Evolutionary conservation across 2,329 filamentous ascomycete species (phyloP).

Genomic region (Ophiostoma piceae): DNA sequence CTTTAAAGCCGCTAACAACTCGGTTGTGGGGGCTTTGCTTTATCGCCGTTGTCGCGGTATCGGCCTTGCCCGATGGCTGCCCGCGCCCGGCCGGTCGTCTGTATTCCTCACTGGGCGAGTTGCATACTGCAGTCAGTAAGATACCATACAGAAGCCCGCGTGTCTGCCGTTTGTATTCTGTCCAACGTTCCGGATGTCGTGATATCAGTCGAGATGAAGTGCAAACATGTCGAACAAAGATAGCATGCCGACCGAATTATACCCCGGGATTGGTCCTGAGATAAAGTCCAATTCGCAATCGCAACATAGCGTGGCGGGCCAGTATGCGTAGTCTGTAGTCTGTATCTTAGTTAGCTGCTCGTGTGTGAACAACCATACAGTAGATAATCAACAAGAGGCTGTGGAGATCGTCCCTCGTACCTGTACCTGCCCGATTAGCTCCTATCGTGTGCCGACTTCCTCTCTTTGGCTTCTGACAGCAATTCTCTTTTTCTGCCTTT

Average conservation of each 20-base stretch:
- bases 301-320: neutral
- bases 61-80: constrained; percentile 22
- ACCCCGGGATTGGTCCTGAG: neutral
- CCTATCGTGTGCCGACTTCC: constrained; percentile 7
- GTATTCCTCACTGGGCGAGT: neutral
- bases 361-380: neutral
- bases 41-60: constrained; percentile 19
- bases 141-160: neutral
- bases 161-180: neutral
- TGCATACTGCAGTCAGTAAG: too few species aligned
- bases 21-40: neutral
- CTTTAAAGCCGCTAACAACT: neutral
- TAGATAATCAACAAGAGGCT: neutral
- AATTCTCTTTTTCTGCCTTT: neutral
- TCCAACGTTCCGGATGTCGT: neutral
- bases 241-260: neutral
- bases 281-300: neutral
- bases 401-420: constrained; percentile 11
- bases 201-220: neutral
- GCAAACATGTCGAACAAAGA: neutral
- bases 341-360: neutral
- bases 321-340: too few species aligned
- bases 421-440: constrained; percentile 10
- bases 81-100: constrained; percentile 22
- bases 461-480: constrained; percentile 14